These are phyloP conservation scores for Urochloa ruziziensis DNA, from an alignment of 176 grass and related monocot species.

Conservation along the genomic window DNA sequence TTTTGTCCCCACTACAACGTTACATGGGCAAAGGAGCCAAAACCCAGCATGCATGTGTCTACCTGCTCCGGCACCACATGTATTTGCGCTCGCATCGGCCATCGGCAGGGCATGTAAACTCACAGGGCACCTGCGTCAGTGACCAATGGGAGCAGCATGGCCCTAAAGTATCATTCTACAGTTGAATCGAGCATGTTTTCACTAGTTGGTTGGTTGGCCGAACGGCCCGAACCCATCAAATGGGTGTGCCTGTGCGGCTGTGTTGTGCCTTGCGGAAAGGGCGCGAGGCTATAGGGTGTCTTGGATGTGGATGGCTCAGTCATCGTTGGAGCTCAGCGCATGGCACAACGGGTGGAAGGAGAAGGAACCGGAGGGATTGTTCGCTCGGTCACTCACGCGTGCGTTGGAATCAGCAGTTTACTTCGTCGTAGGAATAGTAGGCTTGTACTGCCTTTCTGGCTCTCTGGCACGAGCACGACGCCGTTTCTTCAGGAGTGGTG, in stretches of 20 bases:
- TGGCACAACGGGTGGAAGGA: background rate
- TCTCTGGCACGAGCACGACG: background rate
- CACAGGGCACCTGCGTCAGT: no score
- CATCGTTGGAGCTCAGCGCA: background rate
- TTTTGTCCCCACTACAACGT: no score
- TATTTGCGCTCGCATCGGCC: background rate
- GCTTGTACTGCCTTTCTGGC: background rate
- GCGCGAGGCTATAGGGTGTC: background rate
- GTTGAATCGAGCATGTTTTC: constrained; percentile 5
- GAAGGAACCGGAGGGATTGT: background rate
- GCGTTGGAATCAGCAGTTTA: constrained; percentile 17
- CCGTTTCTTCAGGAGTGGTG: background rate
- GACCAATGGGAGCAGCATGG: no score
- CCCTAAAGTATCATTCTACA: background rate
- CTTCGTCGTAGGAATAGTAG: background rate
- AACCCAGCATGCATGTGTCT: background rate
- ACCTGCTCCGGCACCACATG: background rate
- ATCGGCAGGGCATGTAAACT: background rate
- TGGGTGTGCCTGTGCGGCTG: no score
- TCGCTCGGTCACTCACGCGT: background rate
- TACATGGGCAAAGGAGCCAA: no score
- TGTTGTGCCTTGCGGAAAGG: no score
- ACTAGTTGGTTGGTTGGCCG: background rate
- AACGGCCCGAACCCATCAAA: background rate
- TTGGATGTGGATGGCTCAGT: background rate